Conservation (phyloP, 805 yeast species). For the Wickerhamomyces bisporus region DNA sequence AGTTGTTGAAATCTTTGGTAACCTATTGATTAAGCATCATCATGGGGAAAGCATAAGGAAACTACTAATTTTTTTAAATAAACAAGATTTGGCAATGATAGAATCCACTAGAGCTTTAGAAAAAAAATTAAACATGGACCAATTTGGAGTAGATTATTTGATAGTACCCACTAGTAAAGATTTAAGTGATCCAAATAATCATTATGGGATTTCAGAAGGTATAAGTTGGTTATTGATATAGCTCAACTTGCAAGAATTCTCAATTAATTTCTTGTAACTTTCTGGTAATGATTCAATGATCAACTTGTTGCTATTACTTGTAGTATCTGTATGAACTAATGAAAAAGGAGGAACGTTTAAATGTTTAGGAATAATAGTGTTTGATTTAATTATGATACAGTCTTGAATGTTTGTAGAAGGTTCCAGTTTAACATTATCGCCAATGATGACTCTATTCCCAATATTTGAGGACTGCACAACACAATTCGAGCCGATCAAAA, state of each 20-base stretch:
- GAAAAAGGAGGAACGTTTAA: constrained; percentile 49
- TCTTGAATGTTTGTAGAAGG: constrained; percentile 41
- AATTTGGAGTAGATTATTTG: constrained; percentile 10
- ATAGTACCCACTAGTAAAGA: constrained; percentile 15
- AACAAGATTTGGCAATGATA: constrained; percentile 11
- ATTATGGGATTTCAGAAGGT: constrained; percentile 24
- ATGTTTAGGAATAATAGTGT: constrained; percentile 36
- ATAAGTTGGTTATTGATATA: constrained; percentile 24
- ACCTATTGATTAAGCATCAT: not conserved
- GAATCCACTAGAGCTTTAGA: constrained; percentile 10
- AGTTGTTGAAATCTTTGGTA: constrained; percentile 4
- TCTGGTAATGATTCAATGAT: constrained; percentile 19
- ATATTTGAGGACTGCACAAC: constrained; percentile 32
- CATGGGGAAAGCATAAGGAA: constrained; percentile 2
- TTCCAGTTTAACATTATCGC: constrained; percentile 33
- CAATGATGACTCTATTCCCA: constrained; percentile 47
- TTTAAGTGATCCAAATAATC: not conserved
- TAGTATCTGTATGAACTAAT: constrained; percentile 26
- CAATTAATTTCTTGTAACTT: constrained; percentile 26
- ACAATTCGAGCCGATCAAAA: constrained; percentile 34
- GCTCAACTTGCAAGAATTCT: constrained; percentile 14
- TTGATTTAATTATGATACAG: constrained; percentile 42
- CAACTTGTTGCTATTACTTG: not conserved
- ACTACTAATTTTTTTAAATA: constrained; percentile 17
- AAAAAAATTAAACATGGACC: constrained; percentile 6